Evolutionary conservation across 78 protist species (phyloP).

Genomic region (Chrysochromulina parva): DNA sequence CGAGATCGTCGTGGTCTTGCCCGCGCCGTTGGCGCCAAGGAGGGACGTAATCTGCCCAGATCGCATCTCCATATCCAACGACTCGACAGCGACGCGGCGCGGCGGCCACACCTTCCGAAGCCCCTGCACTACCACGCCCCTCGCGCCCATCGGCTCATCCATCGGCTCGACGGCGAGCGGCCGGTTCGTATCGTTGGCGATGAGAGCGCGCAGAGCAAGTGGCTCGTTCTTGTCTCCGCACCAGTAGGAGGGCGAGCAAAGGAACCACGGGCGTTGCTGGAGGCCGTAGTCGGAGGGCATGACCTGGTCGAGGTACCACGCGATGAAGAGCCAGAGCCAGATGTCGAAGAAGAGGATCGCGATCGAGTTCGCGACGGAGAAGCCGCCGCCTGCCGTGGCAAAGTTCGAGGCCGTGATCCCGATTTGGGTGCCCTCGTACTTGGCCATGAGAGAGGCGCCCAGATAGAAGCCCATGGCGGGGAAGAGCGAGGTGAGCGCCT

Average conservation of each 20-base stretch:
- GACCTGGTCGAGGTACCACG: not conserved
- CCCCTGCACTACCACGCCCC: not conserved
- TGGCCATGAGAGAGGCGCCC: not conserved
- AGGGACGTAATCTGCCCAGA: not conserved
- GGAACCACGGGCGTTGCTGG: not conserved
- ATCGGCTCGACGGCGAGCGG: not conserved
- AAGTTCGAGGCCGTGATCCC: too few species aligned
- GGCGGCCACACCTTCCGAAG: not conserved
- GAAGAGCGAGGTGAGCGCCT: not conserved
- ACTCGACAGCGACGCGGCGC: not conserved
- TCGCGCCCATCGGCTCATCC: not conserved
- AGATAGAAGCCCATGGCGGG: constrained; percentile 17
- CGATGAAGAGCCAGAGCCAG: not conserved
- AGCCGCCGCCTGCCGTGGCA: too few species aligned
- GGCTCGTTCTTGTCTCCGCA: not conserved
- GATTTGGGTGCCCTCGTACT: not conserved
- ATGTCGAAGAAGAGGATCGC: too few species aligned
- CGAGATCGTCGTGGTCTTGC: constrained; percentile 82
- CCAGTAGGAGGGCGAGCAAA: not conserved
- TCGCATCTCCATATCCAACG: not conserved
- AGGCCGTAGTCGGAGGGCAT: not conserved
- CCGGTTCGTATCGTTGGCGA: not conserved
- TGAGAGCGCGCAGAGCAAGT: too few species aligned
- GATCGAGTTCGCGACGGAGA: too few species aligned
- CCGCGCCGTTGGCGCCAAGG: constrained; percentile 87